phyloP scores from a whole-genome alignment of 495 filamentous ascomycete species.

The Penicillium robsamsonii region DNA sequence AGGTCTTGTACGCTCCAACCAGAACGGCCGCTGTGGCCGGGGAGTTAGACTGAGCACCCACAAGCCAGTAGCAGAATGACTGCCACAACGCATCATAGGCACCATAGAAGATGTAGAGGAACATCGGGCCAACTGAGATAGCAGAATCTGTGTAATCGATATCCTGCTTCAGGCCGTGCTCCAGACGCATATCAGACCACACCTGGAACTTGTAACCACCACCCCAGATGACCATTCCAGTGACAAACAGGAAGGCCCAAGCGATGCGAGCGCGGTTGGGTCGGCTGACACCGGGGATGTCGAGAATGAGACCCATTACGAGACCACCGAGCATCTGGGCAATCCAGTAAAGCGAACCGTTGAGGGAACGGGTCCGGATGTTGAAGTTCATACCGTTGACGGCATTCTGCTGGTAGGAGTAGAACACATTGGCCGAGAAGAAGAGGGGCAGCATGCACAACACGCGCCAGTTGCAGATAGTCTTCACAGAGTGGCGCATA shows the following conservation, averaged over 20 bases:
- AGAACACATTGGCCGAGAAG: conserved; percentile 73
- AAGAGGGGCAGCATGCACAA: conserved; percentile 52
- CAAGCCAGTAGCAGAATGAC: conserved; percentile 79
- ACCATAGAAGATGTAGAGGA: conserved; percentile 56
- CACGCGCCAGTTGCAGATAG: conserved; percentile 39
- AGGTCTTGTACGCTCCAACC: conserved; percentile 87
- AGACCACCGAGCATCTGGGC: conserved; percentile 54
- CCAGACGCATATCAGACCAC: conserved; percentile 33
- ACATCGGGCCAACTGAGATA: conserved; percentile 48
- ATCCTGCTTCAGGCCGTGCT: conserved; percentile 34
- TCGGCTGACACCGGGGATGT: conserved; percentile 40
- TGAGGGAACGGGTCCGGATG: conserved; percentile 48
- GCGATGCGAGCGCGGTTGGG: conserved; percentile 41
- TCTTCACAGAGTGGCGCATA: conserved; percentile 56
- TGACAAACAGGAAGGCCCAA: conserved; percentile 48
- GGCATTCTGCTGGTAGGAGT: conserved; percentile 67
- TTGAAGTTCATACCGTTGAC: conserved; percentile 51
- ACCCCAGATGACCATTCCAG: conserved; percentile 52
- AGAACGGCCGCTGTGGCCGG: conserved; percentile 82
- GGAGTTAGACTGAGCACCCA: conserved; percentile 85
- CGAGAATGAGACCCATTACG: conserved; percentile 50
- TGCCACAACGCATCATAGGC: conserved; percentile 59
- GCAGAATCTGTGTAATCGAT: conserved; percentile 36
- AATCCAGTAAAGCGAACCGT: conserved; percentile 53
- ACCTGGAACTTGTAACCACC: conserved; percentile 54